phyloP scores from a whole-genome alignment of 352 stramenopile genomes.

The Phytophthora multivora region DNA sequence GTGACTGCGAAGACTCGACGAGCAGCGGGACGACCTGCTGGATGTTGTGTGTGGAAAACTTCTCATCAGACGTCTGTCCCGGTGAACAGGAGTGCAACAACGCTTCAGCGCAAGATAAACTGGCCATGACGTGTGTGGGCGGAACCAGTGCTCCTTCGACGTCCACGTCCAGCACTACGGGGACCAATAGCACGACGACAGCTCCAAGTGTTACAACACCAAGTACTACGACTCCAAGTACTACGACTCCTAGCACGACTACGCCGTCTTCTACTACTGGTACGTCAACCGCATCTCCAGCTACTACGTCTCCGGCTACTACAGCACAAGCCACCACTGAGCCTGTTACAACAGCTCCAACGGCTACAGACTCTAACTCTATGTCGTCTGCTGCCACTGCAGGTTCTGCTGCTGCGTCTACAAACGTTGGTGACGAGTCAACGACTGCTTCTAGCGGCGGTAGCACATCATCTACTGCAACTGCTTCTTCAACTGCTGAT shows the following conservation, averaged over 20 bases:
- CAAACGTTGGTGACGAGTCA: constrained; percentile 26
- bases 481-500: constrained; percentile 11
- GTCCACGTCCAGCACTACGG: constrained; percentile 4
- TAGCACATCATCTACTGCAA: constrained; percentile 5
- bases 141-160: constrained; percentile 33
- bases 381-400: constrained; percentile 35
- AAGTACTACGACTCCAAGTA: constrained; percentile 7
- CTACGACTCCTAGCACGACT: constrained; percentile 6
- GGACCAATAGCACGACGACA: constrained; percentile 1
- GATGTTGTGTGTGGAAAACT: constrained; percentile 66
- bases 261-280: background rate
- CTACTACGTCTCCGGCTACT: constrained; percentile 8
- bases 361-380: constrained; percentile 26
- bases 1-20: constrained; percentile 40
- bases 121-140: constrained; percentile 53
- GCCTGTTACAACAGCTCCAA: constrained; percentile 4
- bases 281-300: constrained; percentile 11
- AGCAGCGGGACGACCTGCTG: constrained; percentile 47
- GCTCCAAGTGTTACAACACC: constrained; percentile 7
- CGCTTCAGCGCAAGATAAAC: constrained; percentile 31
- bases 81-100: constrained; percentile 57
- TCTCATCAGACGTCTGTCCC: constrained; percentile 45
- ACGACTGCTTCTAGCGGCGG: constrained; percentile 8
- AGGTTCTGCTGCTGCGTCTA: constrained; percentile 28
- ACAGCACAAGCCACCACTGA: constrained; percentile 1